A percentile compares a stretch with the other conserved stretches of the same genome.
phyloP scores from a whole-genome alignment of 148 eudicot species.

The Linanthus parryae region DNA sequence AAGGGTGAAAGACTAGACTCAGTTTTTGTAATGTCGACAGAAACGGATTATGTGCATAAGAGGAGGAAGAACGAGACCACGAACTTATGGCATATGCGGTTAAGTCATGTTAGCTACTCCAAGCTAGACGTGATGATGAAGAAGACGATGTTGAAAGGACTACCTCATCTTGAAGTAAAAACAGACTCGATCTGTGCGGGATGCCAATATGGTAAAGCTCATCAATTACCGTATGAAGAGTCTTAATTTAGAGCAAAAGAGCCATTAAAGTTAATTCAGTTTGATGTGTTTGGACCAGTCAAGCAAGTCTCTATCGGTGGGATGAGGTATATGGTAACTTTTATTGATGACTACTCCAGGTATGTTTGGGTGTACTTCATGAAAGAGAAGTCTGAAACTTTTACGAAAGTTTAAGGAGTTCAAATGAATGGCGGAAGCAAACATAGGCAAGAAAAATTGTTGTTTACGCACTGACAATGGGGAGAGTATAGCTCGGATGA shows the following conservation, averaged over 20 bases:
- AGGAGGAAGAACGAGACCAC: too few relatives aligned
- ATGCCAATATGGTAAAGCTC: too few relatives aligned
- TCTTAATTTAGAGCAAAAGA: neutral
- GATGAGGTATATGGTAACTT: neutral
- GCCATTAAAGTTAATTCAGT: constrained; percentile 8
- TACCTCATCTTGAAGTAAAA: too few relatives aligned
- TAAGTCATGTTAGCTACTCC: too few relatives aligned
- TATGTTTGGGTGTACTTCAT: constrained; percentile 7
- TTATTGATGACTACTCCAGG: constrained; percentile 7
- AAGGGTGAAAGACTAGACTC: too few relatives aligned
- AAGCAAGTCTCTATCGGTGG: neutral
- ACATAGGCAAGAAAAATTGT: neutral
- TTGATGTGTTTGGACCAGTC: neutral
- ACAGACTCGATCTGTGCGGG: too few relatives aligned
- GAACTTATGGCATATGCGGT: too few relatives aligned
- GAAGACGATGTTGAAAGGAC: too few relatives aligned
- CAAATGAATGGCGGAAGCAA: neutral
- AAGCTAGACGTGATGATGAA: too few relatives aligned
- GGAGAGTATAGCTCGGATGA: constrained; percentile 5
- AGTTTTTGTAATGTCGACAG: too few relatives aligned
- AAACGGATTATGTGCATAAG: too few relatives aligned
- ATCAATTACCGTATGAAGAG: too few relatives aligned
- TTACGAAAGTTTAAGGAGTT: constrained; percentile 3
- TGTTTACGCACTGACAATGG: neutral
- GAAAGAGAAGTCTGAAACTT: constrained; percentile 3